Evolutionary conservation across 106 monocot species (phyloP).

Genomic region (Iris macrosiphon): DNA sequence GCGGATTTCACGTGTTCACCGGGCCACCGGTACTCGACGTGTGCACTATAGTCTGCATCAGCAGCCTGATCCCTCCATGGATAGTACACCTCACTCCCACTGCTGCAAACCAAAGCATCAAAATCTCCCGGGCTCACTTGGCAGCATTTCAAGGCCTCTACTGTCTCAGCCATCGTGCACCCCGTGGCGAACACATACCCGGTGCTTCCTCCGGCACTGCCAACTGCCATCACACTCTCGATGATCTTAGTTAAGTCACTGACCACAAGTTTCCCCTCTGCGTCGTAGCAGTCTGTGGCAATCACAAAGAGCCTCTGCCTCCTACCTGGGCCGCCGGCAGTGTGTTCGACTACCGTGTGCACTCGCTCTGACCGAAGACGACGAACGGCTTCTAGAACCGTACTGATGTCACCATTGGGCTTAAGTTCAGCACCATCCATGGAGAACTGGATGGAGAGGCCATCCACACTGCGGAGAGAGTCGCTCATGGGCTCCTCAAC

Average conservation of each 20-base stretch:
- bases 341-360: background rate
- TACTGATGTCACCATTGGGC: background rate
- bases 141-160: slow-evolving; percentile 38
- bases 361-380: slow-evolving; percentile 5
- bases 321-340: slow-evolving; percentile 6
- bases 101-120: slow-evolving; percentile 63
- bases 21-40: slow-evolving; percentile 53
- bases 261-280: slow-evolving; percentile 12
- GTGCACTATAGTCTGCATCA: slow-evolving; percentile 43
- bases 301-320: slow-evolving; percentile 44
- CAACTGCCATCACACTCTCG: slow-evolving; percentile 9
- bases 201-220: slow-evolving; percentile 12
- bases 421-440: slow-evolving; percentile 15
- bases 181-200: slow-evolving; percentile 53
- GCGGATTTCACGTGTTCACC: slow-evolving; percentile 40
- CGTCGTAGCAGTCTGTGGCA: slow-evolving; percentile 48
- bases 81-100: slow-evolving; percentile 56
- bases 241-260: slow-evolving; percentile 12
- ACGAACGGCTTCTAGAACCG: slow-evolving; percentile 33
- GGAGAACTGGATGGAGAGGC: slow-evolving; percentile 44
- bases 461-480: slow-evolving; percentile 33
- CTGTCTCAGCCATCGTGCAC: slow-evolving; percentile 26
- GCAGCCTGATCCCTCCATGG: slow-evolving; percentile 49
- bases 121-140: slow-evolving; percentile 20
- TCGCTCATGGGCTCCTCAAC: slow-evolving; percentile 44